Base-by-base conservation (phyloP, 306 rosid species). In the Trichosanthes truncata region DNA sequence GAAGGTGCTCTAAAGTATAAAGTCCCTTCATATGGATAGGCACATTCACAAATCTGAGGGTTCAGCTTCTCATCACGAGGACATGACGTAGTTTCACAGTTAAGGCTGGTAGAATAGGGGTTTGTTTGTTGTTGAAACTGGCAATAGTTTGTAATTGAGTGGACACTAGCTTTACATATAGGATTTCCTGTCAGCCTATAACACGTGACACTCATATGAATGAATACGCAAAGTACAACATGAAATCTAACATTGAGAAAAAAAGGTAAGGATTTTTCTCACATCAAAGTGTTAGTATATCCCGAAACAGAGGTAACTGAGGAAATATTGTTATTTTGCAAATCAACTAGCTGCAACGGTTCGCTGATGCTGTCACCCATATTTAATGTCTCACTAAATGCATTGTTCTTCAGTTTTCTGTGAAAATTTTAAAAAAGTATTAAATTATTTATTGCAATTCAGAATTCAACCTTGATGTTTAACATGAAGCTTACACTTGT, bases 1-100 rank as follows among this genome's bases (percentile, higher is more conserved):
- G 78, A 38, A 25, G 99, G 96, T 56, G 86, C 99, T 90, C 96
- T 88, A 66, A 95, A 95, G 68, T 85, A 86, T 60, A 95, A 3
- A 45, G 77, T 91, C 81, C 99, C 99, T 87, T 84, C 84, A 68
- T 86, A 95, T 55, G 99, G 97, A 84, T 87, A 90, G 26, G 92
- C 93, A 81, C 99, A 93, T 80, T 90, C 91, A 65, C 99, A 95
- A 81, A 91, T 95, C 83, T 86, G 97, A 8, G 97, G 98, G 84
- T 89, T 92, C 71, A 89, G 78, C 84, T 89, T 90, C 84, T 91
- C 91, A 63, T 89, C 90, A 29, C 40, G 5, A 2, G 96, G 80
- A 84, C 98, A 95, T 12, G 84, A 76, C 84, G 75, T 80, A 36
- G 61, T 80, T 65, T 85, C 89, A 80, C 97, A 93, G 41, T 82